Percentiles rank a stretch among this genome's conserved stretches.
These are phyloP conservation scores for Blastobotrys proliferans DNA, from an alignment of 1,139 yeast genomes.

Conservation along the genomic window DNA sequence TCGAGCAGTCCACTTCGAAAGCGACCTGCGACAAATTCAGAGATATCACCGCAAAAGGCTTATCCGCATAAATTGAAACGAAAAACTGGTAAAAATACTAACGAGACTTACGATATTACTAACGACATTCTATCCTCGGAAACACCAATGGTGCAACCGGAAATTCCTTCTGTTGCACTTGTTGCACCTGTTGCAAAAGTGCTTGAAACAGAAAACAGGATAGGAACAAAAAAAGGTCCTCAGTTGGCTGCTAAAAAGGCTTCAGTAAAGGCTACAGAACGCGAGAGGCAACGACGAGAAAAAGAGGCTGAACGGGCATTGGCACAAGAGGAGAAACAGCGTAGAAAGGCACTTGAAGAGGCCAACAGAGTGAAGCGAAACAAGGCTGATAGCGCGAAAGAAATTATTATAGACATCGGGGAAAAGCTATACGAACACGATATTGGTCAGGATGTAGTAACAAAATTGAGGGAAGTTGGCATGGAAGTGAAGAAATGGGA, in stretches of 20 bases:
- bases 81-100: too few relatives aligned
- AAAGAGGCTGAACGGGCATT: conserved; percentile 2
- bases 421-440: conserved; percentile 9
- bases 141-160: too few relatives aligned
- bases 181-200: too few relatives aligned
- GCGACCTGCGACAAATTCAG: too few relatives aligned
- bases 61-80: too few relatives aligned
- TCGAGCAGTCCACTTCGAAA: neutral
- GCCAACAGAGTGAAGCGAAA: conserved; percentile 7
- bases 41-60: too few relatives aligned
- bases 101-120: too few relatives aligned
- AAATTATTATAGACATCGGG: conserved; percentile 20
- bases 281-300: conserved; percentile 5
- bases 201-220: too few relatives aligned
- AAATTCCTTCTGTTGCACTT: too few relatives aligned
- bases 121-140: too few relatives aligned
- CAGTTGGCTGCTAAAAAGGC: neutral
- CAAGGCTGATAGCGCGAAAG: conserved; percentile 15
- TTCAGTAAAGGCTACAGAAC: neutral
- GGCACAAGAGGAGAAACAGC: conserved; percentile 9
- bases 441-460: conserved; percentile 12
- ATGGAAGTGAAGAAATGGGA: conserved; percentile 10
- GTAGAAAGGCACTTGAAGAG: conserved; percentile 9
- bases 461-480: conserved; percentile 7
- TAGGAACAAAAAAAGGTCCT: neutral